Base-by-base conservation (phyloP, 495 filamentous ascomycete genomes). In the Hypoxylon intermedium region DNA sequence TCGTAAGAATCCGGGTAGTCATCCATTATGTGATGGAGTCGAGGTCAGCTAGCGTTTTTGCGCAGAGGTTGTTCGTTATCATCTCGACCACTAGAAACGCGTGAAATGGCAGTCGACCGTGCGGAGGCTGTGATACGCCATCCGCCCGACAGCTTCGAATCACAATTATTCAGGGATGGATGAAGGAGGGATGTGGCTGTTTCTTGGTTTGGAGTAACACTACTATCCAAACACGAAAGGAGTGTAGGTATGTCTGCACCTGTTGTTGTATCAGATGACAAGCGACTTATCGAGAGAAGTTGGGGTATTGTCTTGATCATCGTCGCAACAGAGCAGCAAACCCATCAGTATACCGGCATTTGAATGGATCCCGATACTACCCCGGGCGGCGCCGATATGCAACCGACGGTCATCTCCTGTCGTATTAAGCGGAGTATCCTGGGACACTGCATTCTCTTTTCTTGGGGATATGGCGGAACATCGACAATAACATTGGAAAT, bases 141-240 rank as follows among this genome's bases (percentile, higher is more conserved):
- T 56, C 51, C 53, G 51, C 40, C 41, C 34, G 40, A 51, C 23
- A 54, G 9, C 31, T 52, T 57, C 11, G 15, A 36, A 58, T 24
- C 15, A 18, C 37, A 36, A 24, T 3, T 23, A 26, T 43, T 37
- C 38, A 45, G 56, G 56, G 33, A 38, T 53, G 13, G 12, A 23
- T 40, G 47, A 46, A 34, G 24, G 40, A 53, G 36, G 54, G 54
- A 45, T 38, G 50, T 59, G 60, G 45, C 54, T 53, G 13, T 45
- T 60, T 55, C 61, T 49, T 59, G 49, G 50, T 50, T 65, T 49
- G 56, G 62, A 47, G 56, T 65, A 65, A 23, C 52, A 53, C 61
- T 37, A 56, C 46, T 23, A 56, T n/a, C 49, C 42, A 54, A 59
- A 57, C 40, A 60, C 46, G 51, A 56, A 53, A 37, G 43, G 48